These are phyloP conservation scores for Forsythia viridissima DNA, from an alignment of 257 asterid species.

Conservation along the genomic window DNA sequence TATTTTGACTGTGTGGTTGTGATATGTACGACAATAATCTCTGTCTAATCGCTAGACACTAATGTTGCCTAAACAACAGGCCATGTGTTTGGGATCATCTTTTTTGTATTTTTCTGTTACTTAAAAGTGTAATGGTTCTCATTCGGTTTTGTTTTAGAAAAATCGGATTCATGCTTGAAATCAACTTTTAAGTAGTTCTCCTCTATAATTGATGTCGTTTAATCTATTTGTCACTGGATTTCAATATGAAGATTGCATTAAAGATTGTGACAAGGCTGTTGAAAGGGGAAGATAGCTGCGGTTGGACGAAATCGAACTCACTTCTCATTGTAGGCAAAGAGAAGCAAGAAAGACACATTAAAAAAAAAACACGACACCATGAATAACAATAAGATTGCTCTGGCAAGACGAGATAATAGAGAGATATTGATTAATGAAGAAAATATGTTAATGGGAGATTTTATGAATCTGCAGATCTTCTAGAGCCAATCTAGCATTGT, in stretches of 20 bases:
- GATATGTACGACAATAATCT: background rate
- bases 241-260: constrained; percentile 81
- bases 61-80: background rate
- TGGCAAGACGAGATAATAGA: too few species aligned
- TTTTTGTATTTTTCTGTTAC: background rate
- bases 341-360: too few species aligned
- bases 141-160: background rate
- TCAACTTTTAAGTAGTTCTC: background rate
- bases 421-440: too few species aligned
- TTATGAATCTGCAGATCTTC: too few species aligned
- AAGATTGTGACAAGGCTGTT: constrained; percentile 92
- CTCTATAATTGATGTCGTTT: background rate
- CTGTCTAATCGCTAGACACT: too few species aligned
- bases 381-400: too few species aligned
- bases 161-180: background rate
- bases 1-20: background rate
- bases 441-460: too few species aligned
- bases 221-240: background rate
- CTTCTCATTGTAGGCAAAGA: too few species aligned
- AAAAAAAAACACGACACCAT: too few species aligned
- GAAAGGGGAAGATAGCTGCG: constrained; percentile 93
- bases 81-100: background rate
- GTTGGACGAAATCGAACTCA: constrained; percentile 36
- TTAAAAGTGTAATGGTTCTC: background rate
- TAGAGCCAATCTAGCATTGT: too few species aligned